Evolutionary conservation across 1,284 basidiomycete species (phyloP), one percentile per base, ranked within the genome.

Genomic region (Ceratobasidium sp.): DNA sequence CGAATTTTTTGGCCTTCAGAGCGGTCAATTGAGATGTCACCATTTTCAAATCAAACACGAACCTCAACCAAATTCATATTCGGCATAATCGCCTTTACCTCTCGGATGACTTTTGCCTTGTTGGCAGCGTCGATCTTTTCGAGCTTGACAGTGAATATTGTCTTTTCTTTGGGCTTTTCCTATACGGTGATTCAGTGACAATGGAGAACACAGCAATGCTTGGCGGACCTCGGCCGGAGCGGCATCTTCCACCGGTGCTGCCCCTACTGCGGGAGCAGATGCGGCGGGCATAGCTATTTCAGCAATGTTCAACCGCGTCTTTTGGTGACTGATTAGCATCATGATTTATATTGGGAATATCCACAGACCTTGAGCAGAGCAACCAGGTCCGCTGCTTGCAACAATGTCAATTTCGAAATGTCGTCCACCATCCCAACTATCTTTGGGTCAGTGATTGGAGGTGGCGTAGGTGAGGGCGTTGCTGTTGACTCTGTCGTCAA

Each of bases 121-220:
- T 93, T 87, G 24, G 88, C 85, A 2, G 94, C 88, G 77, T 97
- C 95, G 80, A 98, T 96, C 75, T 94, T 94, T 81, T 96, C 94
- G 56, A 98, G 88, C 83, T 92, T 97, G 81, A 98, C 91, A 79
- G 92, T 97, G 85, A 99, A 99, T 54, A 97, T 88, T 8, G 96
- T 98, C 90, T 99, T 99, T 85, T 99, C 98, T 85, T 98, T 98
- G 64, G 96, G 96, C 83, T 98, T 98, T 82, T 96, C 96, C 88
- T 95, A 79, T 31, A 74, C n/a, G 37, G 13, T 5, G 11, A 51
- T 22, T 74, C 51, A 37, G 22, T 27, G 59, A 41, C 37, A 64
- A 48, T 11, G 22, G 51, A 9, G 19, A 24, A 19, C 31, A 64
- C 34, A 31, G 14, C 34, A 7, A 49, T 48, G 16, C 37, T 83